Conservation (phyloP, 2,329 filamentous ascomycete genomes). For the Periconia sp. region DNA sequence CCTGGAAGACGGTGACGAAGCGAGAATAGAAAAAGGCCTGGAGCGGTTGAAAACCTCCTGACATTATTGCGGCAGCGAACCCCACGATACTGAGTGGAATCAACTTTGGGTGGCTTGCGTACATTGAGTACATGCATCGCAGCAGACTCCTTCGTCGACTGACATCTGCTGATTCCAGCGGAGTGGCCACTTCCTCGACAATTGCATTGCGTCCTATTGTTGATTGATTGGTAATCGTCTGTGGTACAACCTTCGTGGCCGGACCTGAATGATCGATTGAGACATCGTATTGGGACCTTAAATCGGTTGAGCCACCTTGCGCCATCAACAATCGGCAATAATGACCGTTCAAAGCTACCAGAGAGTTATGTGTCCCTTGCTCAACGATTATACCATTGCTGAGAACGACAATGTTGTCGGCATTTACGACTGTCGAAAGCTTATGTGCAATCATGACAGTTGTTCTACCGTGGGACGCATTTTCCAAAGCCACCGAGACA, state of each 20-base stretch:
- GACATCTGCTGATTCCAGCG: conserved; percentile 9
- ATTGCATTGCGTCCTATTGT: too few species aligned
- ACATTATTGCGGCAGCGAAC: background rate
- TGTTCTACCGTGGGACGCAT: conserved; percentile 79
- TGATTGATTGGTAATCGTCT: too few species aligned
- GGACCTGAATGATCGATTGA: background rate
- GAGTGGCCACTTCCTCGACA: conserved; percentile 2
- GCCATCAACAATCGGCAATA: conserved; percentile 12
- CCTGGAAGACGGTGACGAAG: conserved; percentile 6
- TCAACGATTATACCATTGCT: conserved; percentile 79
- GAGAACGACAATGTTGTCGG: conserved; percentile 96
- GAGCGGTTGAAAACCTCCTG: conserved; percentile 5
- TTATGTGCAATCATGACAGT: conserved; percentile 94
- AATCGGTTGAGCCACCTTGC: conserved; percentile 4
- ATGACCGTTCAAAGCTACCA: conserved; percentile 45
- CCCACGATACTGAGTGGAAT: conserved; percentile 2
- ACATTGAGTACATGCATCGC: conserved; percentile 13
- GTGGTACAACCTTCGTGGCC: background rate
- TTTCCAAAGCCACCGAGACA: conserved; percentile 65
- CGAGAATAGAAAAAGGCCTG: conserved; percentile 15
- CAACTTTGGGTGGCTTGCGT: conserved; percentile 7
- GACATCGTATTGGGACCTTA: conserved; percentile 1
- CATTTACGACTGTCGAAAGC: conserved; percentile 86
- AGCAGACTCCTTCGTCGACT: conserved; percentile 7
- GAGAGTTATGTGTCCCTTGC: conserved; percentile 81